phyloP scores from a whole-genome alignment of 176 grass and related monocot genomes.

The Coix lacrymajobi region DNA sequence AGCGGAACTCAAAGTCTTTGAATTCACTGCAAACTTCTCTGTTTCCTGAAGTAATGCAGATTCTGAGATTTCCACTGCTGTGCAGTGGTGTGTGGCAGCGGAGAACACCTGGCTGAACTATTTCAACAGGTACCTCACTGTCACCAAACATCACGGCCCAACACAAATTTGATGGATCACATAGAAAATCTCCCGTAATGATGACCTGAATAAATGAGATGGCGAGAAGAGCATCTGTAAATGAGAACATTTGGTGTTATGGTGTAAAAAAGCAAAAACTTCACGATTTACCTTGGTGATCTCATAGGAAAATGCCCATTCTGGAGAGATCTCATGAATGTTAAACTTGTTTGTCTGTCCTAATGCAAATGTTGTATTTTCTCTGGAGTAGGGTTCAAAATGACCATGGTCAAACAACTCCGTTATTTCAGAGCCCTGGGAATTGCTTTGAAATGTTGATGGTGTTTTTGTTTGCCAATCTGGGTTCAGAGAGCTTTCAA shows the following conservation, averaged over 20 bases:
- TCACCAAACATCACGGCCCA: conserved; percentile 85
- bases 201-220: conserved; percentile 55
- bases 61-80: conserved; percentile 52
- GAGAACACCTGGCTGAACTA: conserved; percentile 87
- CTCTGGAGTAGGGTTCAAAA: conserved; percentile 40
- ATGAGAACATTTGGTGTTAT: conserved; percentile 18
- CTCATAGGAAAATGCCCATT: conserved; percentile 91
- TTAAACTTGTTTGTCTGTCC: conserved; percentile 58
- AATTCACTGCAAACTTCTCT: conserved; percentile 87
- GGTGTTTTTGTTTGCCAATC: conserved; percentile 52
- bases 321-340: conserved; percentile 83
- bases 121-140: conserved; percentile 66
- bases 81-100: conserved; percentile 76
- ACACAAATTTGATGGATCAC: conserved; percentile 39
- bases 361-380: conserved; percentile 38
- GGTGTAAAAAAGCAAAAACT: neutral
- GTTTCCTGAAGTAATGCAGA: conserved; percentile 72
- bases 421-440: conserved; percentile 38
- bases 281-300: conserved; percentile 70
- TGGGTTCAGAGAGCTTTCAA: conserved; percentile 21
- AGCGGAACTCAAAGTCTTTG: conserved; percentile 80
- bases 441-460: conserved; percentile 31
- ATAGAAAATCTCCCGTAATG: conserved; percentile 88
- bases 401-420: conserved; percentile 50
- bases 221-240: neutral